These are phyloP conservation scores for Oryza meridionalis DNA, from an alignment of 176 grass and related monocot species.

Conservation along the genomic window DNA sequence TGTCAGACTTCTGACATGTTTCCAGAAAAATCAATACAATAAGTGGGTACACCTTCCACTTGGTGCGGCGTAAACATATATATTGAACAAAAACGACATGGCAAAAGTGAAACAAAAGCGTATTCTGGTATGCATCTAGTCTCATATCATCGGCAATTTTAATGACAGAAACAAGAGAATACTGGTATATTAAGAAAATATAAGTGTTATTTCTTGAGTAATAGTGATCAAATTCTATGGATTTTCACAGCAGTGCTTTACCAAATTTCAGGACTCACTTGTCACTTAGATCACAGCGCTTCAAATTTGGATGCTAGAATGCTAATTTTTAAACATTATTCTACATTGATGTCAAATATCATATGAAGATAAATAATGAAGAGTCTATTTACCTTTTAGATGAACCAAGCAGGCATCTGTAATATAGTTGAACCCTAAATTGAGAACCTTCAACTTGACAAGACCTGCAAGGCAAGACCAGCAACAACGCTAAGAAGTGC, in stretches of 20 bases:
- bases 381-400: conserved; percentile 53
- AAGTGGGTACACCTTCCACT: conserved; percentile 13
- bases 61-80: conserved; percentile 4
- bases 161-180: conserved; percentile 7
- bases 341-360: background rate
- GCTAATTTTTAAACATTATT: background rate
- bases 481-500: background rate
- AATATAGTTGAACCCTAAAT: conserved; percentile 91
- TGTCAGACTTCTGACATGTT: conserved; percentile 9
- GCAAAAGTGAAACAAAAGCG: conserved; percentile 14
- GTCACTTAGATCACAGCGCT: background rate
- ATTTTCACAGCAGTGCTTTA: background rate
- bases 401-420: conserved; percentile 83
- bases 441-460: conserved; percentile 70
- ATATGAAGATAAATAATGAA: conserved; percentile 11
- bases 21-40: conserved; percentile 33
- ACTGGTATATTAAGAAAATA: conserved; percentile 7
- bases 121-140: conserved; percentile 6
- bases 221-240: background rate
- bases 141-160: conserved; percentile 33
- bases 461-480: conserved; percentile 45
- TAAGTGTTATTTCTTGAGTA: background rate
- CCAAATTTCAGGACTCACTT: background rate
- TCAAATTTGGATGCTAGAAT: background rate
- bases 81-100: conserved; percentile 16